A percentile compares a stretch with the other conserved stretches of the same genome.
Evolutionary conservation across 306 rosid genomes (phyloP).

Genomic region (Macrotyloma uniflorum): DNA sequence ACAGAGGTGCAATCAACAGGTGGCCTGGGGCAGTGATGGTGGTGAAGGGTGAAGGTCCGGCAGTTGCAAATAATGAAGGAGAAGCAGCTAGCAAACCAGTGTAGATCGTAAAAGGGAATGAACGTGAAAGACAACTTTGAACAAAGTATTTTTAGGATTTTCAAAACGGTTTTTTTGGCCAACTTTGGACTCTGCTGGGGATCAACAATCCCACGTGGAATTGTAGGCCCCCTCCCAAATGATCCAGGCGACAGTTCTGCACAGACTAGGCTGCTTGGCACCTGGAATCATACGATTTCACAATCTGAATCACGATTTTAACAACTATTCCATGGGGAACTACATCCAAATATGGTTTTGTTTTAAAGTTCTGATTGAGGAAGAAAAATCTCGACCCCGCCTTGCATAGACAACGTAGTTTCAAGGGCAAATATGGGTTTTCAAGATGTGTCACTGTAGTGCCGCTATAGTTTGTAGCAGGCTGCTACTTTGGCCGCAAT

Average conservation of each 20-base stretch:
- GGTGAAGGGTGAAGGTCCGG: not conserved
- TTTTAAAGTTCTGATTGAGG: not conserved
- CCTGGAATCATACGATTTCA: not conserved
- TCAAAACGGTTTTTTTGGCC: not conserved
- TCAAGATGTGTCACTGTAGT: not conserved
- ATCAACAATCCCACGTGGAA: not conserved
- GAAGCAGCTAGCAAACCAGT: not conserved
- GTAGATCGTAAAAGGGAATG: not conserved
- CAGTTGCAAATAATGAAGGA: not conserved
- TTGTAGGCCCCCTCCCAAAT: not conserved
- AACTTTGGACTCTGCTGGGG: not conserved
- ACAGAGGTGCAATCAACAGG: not conserved
- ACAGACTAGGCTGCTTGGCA: not conserved
- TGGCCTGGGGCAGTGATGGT: not conserved
- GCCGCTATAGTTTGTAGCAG: not conserved
- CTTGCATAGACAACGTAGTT: not conserved
- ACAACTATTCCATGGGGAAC: not conserved
- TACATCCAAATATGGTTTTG: not conserved
- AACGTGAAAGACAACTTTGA: not conserved
- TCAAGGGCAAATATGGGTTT: not conserved
- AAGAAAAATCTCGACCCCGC: not conserved
- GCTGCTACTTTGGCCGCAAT: not conserved
- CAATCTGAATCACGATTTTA: not conserved
- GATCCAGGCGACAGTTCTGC: not conserved
- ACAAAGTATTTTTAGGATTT: not conserved